A percentile compares a stretch with the other conserved stretches of the same genome.
Conservation (phyloP, 495 filamentous ascomycete genomes). For the Rhypophila decipiens region DNA sequence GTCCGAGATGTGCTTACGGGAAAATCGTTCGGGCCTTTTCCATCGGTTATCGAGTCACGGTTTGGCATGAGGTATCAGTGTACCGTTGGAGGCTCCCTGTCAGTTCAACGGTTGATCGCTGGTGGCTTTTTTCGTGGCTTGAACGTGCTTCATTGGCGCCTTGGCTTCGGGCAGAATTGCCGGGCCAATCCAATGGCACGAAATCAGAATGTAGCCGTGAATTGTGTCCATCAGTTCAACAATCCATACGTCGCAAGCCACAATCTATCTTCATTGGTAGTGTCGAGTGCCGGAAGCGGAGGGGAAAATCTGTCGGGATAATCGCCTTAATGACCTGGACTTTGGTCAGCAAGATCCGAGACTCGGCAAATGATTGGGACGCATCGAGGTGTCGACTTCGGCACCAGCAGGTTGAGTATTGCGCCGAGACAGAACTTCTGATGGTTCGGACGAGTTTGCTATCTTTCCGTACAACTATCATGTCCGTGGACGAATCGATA, state of each 20-base stretch:
- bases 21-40: slow-evolving; percentile 20
- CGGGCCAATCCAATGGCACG: background rate
- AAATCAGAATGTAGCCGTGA: no score
- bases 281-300: background rate
- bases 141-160: slow-evolving; percentile 6
- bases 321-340: background rate
- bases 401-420: background rate
- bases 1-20: slow-evolving; percentile 5
- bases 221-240: background rate
- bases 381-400: no score
- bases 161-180: slow-evolving; percentile 5
- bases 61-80: background rate
- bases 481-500: no score
- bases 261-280: background rate
- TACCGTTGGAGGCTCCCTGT: background rate
- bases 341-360: no score
- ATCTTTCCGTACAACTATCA: no score
- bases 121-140: slow-evolving; percentile 13
- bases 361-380: no score
- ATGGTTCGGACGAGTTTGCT: no score
- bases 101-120: slow-evolving; percentile 3
- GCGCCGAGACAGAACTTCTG: background rate
- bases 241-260: no score
- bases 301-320: background rate
- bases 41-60: slow-evolving; percentile 15